Base-by-base conservation (phyloP, 805 yeast genomes). In the Alloascoidea hylecoeti region DNA sequence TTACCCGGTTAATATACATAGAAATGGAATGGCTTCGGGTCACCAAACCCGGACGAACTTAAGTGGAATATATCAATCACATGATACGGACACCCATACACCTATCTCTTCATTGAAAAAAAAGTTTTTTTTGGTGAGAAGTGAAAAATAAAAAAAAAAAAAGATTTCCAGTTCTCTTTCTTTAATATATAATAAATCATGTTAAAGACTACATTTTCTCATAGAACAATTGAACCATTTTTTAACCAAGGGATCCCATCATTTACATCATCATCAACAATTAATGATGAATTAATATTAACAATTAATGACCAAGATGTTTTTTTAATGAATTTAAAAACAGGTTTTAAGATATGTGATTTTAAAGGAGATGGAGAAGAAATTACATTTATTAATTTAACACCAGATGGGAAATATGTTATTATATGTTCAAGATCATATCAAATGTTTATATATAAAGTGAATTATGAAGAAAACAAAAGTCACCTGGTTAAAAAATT, bases 181-280 rank as follows among this genome's bases (percentile, higher is more conserved):
- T 9, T 9, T 9, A 23, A 23, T 9, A 23, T n/a, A 9, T 23
- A 23, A 9, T 23, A 23, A 23, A 23, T n/a, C 30, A 9, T 28
- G 37, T 28, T 63, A 23, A 63, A 57, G 41, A 61, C 68, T 3
- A 58, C 69, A 15, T 71, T 63, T 46, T 58, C 55, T 39, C 60
- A 65, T 43, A 49, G 48, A 6, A 69, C 72, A 39, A 65, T 89
- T 33, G 76, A 73, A 38, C 97, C 98, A 13, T 77, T 88, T 48
- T 92, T 84, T 53, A 72, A 83, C 13, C 95, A 96, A 17, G 84
- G 92, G 4, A 72, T 89, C 2, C 92, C 85, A 2, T 63, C 84
- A 0, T 52, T 85, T 4, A 72, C 92, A 2, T 92, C 85, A 2
- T 63, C 84, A 0, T 52, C 84, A 6, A 72, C 86, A 2, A 58